These are phyloP conservation scores for Amanita molliuscula DNA, from an alignment of 768 basidiomycete species.

Conservation along the genomic window DNA sequence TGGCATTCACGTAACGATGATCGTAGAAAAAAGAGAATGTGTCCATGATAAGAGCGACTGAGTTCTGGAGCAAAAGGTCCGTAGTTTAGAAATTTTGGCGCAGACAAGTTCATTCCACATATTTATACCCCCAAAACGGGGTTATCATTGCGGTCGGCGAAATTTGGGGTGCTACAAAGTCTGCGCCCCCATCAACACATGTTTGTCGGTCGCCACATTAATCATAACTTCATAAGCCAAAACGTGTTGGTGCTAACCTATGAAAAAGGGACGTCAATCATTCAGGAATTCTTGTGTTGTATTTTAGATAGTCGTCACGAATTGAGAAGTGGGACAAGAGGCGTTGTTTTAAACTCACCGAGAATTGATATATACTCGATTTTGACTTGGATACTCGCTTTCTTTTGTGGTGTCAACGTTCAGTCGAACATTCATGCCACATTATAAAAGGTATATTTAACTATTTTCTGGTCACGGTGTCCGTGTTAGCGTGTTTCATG, in stretches of 20 bases:
- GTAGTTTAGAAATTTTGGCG: background rate
- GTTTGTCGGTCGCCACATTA: background rate
- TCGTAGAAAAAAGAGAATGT: background rate
- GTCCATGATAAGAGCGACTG: background rate
- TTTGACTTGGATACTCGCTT: too few species aligned
- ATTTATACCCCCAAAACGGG: conserved; percentile 1
- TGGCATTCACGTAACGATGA: background rate
- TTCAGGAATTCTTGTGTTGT: too few species aligned
- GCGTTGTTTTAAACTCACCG: too few species aligned
- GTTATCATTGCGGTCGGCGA: background rate
- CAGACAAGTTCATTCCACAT: background rate
- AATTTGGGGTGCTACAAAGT: background rate
- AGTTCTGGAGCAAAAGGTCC: background rate
- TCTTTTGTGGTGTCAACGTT: too few species aligned
- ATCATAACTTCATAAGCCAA: background rate
- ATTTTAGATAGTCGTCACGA: too few species aligned
- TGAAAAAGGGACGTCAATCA: background rate
- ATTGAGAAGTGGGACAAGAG: too few species aligned
- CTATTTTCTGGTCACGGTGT: background rate
- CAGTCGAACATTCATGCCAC: too few species aligned
- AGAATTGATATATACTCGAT: too few species aligned
- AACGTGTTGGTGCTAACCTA: background rate
- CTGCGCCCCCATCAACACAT: conserved; percentile 1
- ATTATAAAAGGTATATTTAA: too few species aligned
- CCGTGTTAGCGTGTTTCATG: background rate